Evolutionary conservation across 768 basidiomycete genomes (phyloP), one percentile per base, ranked within the genome.

Genomic region (Trametopsis cervina): DNA sequence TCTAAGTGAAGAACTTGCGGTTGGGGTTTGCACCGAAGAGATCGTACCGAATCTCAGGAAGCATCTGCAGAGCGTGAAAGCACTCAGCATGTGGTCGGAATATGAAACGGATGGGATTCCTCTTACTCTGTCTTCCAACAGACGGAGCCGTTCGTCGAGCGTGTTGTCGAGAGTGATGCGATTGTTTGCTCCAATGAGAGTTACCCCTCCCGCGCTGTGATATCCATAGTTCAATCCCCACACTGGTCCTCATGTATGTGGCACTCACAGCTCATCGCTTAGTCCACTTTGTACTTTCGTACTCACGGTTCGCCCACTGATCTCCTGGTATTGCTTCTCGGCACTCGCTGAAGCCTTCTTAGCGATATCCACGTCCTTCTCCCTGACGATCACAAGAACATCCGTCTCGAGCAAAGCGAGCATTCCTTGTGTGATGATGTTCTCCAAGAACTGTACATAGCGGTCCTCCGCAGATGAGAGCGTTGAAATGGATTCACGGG

Each of bases 161-260:
- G 94, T 93, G 62, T 99, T 98, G 67, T 98, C 89, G 20, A 99
- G 75, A 18, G 81, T 85, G 64, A 97, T 97, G 44, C 90, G 80
- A 26, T 76, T 74, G 9, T 75, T 75, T 18, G 84, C 85, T 44
- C 78, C 87, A 12, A 76, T 60, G 15, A 97, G 76, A 58, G 83
- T 82, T 40, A 96, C 70, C 12, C 95, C 95, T 12, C 96, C 96
- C 48, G 93, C 80, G 53, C 89, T 90, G 51, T 5, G 20, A 2
- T n/a, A 6, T 24, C 10, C 43, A 51, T 20, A 10, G 38, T 36
- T 26, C n/a, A n/a, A n/a, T n/a, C n/a, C n/a, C n/a, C n/a, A n/a
- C n/a, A n/a, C n/a, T n/a, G n/a, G n/a, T n/a, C n/a, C n/a, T n/a
- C n/a, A n/a, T n/a, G n/a, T n/a, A n/a, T n/a, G n/a, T 17, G 39